A percentile compares a stretch with the other conserved stretches of the same genome.
phyloP scores from a whole-genome alignment of 768 basidiomycete species.

The Rhodotorula taiwanensis region DNA sequence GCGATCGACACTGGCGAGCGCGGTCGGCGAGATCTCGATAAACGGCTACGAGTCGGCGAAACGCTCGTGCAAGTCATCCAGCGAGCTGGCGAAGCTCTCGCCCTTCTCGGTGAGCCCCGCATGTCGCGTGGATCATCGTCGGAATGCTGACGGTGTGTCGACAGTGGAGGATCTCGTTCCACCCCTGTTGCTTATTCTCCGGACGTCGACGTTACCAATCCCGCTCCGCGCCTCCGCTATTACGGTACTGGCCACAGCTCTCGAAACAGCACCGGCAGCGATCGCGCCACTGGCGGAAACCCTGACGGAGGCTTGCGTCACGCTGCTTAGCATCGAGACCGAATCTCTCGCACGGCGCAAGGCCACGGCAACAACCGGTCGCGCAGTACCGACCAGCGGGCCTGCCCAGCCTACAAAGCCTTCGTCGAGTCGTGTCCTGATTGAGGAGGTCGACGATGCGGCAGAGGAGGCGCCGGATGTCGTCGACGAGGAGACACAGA shows the following conservation, averaged over 20 bases:
- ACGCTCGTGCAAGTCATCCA: constrained; percentile 71
- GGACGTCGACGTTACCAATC: constrained; percentile 59
- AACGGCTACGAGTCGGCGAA: constrained; percentile 71
- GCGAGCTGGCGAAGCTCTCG: constrained; percentile 62
- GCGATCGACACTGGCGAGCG: constrained; percentile 47
- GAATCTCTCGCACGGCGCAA: constrained; percentile 13
- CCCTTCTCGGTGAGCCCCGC: constrained; percentile 59
- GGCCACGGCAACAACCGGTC: constrained; percentile 45
- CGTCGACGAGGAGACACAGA: background rate
- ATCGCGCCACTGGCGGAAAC: constrained; percentile 59
- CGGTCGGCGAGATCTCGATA: constrained; percentile 58
- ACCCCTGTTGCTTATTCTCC: constrained; percentile 59
- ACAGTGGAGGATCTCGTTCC: constrained; percentile 65
- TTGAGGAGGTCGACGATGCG: constrained; percentile 9
- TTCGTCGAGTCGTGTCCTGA: constrained; percentile 48
- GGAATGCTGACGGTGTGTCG: background rate
- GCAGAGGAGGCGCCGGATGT: background rate
- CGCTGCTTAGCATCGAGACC: constrained; percentile 55
- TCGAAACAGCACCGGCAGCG: constrained; percentile 58
- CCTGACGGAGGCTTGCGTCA: constrained; percentile 62
- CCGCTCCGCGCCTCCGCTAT: constrained; percentile 63
- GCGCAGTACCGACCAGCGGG: too few relatives aligned
- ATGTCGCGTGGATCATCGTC: too few relatives aligned
- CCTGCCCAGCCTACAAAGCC: too few relatives aligned
- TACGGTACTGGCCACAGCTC: constrained; percentile 64